Percentiles rank a stretch among this genome's conserved stretches.
phyloP scores from a whole-genome alignment of 768 basidiomycete genomes.

The Neoboletus magnificus region DNA sequence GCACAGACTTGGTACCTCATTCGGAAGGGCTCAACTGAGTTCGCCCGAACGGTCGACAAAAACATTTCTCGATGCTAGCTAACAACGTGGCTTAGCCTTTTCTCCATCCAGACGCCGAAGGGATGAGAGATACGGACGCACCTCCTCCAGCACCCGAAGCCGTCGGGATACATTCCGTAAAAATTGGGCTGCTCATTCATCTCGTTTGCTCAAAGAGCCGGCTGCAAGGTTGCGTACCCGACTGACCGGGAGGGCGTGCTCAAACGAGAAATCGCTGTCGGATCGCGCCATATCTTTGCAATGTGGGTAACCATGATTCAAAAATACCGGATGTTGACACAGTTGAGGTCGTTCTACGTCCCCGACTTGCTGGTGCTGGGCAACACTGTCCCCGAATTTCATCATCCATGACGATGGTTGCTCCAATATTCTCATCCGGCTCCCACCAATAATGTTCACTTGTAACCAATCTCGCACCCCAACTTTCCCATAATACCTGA shows the following conservation, averaged over 20 bases:
- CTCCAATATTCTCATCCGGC: slow-evolving; percentile 1
- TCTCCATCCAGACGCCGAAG: neutral
- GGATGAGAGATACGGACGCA: slow-evolving; percentile 1
- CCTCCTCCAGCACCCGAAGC: neutral
- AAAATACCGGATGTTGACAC: neutral
- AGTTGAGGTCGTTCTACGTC: neutral
- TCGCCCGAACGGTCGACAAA: neutral
- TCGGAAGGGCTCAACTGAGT: neutral
- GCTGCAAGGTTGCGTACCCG: neutral
- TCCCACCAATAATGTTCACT: slow-evolving; percentile 8
- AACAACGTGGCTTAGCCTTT: slow-evolving; percentile 28
- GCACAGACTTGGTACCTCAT: neutral
- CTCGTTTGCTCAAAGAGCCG: neutral
- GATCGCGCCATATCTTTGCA: neutral
- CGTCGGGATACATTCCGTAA: neutral
- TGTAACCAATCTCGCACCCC: neutral
- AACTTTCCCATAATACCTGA: slow-evolving; percentile 11
- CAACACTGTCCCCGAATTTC: neutral
- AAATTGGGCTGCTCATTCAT: neutral
- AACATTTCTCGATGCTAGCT: neutral
- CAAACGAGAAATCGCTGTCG: neutral
- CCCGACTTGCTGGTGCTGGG: neutral
- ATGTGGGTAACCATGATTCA: neutral
- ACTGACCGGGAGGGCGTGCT: neutral
- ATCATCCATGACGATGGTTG: neutral